Evolutionary conservation across 140 eudicot genomes (phyloP).

Genomic region (Bidens hawaiensis): DNA sequence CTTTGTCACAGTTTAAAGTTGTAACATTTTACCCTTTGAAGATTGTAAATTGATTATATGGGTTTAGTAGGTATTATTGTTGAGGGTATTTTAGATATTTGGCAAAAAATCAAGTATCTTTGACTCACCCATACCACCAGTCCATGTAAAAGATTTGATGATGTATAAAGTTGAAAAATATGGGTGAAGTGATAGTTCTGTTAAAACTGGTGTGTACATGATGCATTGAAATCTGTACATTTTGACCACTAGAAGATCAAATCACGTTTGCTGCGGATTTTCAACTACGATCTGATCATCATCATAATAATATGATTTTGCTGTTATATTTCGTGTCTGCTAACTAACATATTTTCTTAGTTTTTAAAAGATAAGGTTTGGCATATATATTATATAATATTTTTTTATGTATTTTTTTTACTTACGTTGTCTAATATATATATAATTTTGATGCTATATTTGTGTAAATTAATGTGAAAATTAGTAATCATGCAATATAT

Average conservation of each 20-base stretch:
- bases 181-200: background rate
- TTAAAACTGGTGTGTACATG: slow-evolving; percentile 17
- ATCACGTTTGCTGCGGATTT: slow-evolving; percentile 31
- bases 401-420: too few relatives aligned
- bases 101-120: too few relatives aligned
- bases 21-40: background rate
- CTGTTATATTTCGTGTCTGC: background rate
- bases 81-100: too few relatives aligned
- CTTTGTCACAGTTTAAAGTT: slow-evolving; percentile 3
- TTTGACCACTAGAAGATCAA: slow-evolving; percentile 17
- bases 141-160: slow-evolving; percentile 8
- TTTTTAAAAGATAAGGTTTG: background rate
- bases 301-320: background rate
- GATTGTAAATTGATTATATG: too few relatives aligned
- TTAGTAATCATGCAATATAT: too few relatives aligned
- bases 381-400: too few relatives aligned
- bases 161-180: background rate
- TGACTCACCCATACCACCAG: too few relatives aligned
- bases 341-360: background rate
- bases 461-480: too few relatives aligned
- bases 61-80: too few relatives aligned
- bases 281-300: too few relatives aligned
- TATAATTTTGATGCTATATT: too few relatives aligned
- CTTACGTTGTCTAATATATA: too few relatives aligned
- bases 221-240: slow-evolving; percentile 21